Evolutionary conservation across 805 yeast species (phyloP), one percentile per base, ranked within the genome.

Genomic region (Yamadazyma olivae): DNA sequence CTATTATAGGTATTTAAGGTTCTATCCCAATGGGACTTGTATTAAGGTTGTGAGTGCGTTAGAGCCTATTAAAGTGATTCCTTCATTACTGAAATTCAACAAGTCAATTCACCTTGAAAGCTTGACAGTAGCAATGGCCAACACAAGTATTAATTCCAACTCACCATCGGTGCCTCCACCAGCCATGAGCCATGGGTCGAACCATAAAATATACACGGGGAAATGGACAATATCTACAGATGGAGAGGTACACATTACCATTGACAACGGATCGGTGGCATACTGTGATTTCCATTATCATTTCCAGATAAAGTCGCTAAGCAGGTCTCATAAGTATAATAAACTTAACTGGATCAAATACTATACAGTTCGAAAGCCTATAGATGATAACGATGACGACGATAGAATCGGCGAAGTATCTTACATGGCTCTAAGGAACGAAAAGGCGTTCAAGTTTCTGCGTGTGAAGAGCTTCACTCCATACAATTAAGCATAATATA

Each of bases 1-100:
- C 0, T 91, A 91, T 53, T 91, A 87, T 54, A 66, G 99, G 44
- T 93, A 89, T 56, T 59, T 82, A 23, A 68, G 97, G 43, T 89
- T 91, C 51, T 84, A 72, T 54, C 81, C 81, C 0, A 83, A 84
- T 51, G 97, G 98, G 0, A 64, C 74, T 1, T 83, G 87, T 41
- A 61, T 85, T 28, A 77, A 83, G 51, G 70, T 85, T 19, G 70
- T 87, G 18, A 76, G 95, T 0, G 74, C 83, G 3, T 69, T 77
- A 36, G 91, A 85, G 49, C 98, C 98, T 0, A 54, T 58, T 2
- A 56, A 62, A 28, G 80, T 89, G 1, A 81, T 90, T 2, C 82
- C 82, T 3, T 63, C 62, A 35, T 69, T 84, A 34, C 67, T 56
- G 66, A 51, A 44, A 32, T 33, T 40, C 20, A 44, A 44, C 42